Percentiles rank a stretch among this genome's conserved stretches.
Conservation (phyloP, 2,329 filamentous ascomycete species). For the Drechslerella coelobrocha region DNA sequence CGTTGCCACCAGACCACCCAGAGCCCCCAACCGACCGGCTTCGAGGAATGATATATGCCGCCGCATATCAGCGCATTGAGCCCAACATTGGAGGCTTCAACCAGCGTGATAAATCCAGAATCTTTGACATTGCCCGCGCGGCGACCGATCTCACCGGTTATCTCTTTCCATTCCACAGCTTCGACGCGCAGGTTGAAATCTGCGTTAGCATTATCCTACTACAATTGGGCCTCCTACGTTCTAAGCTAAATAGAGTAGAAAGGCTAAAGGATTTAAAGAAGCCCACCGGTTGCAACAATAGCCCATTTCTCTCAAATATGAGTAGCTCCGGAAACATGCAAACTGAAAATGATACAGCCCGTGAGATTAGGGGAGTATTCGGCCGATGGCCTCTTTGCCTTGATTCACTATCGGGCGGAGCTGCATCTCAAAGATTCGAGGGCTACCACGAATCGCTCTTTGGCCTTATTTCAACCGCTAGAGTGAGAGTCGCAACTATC, state of each 20-base stretch:
- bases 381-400: neutral
- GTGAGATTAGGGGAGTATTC: neutral
- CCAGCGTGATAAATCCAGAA: neutral
- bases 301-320: neutral
- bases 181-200: slow-evolving; percentile 25
- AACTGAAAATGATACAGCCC: neutral
- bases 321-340: neutral
- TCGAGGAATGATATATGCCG: slow-evolving; percentile 35
- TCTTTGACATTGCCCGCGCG: neutral
- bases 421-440: neutral
- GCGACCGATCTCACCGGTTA: slow-evolving; percentile 20
- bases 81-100: neutral
- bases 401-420: neutral
- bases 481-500: neutral
- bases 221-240: slow-evolving; percentile 4
- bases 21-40: slow-evolving; percentile 30
- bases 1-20: slow-evolving; percentile 7
- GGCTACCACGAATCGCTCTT: neutral
- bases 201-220: slow-evolving; percentile 19
- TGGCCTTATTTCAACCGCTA: neutral
- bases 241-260: neutral
- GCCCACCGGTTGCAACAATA: neutral
- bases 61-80: slow-evolving; percentile 22
- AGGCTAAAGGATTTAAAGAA: slow-evolving; percentile 13
- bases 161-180: slow-evolving; percentile 26